phyloP scores from a whole-genome alignment of 768 basidiomycete species.

The Cubamyces sp. region DNA sequence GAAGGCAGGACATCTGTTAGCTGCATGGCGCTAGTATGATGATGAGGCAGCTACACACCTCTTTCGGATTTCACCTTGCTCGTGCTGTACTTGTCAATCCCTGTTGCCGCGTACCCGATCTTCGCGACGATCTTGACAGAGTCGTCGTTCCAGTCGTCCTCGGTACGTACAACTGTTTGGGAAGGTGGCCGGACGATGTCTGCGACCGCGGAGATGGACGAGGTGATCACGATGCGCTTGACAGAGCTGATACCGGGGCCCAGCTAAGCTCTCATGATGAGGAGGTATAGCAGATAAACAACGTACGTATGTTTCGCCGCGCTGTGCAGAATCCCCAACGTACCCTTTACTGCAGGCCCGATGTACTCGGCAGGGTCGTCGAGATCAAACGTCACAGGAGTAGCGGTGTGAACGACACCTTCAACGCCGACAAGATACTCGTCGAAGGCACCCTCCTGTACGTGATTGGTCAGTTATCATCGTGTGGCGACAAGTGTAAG shows the following conservation, averaged over 20 bases:
- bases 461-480: no score
- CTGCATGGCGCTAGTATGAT: background rate
- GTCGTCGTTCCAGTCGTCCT: slow-evolving; percentile 64
- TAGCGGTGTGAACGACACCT: slow-evolving; percentile 69
- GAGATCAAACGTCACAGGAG: slow-evolving; percentile 55
- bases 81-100: background rate
- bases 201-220: slow-evolving; percentile 53
- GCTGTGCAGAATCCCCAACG: slow-evolving; percentile 61
- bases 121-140: slow-evolving; percentile 35
- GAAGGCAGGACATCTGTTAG: background rate
- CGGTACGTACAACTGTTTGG: slow-evolving; percentile 40
- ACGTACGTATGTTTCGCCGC: slow-evolving; percentile 31
- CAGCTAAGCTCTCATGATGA: no score
- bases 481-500: no score
- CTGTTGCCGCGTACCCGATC: no score
- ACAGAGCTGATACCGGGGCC: slow-evolving; percentile 31
- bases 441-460: no score
- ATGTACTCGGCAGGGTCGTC: slow-evolving; percentile 58
- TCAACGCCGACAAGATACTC: slow-evolving; percentile 41
- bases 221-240: slow-evolving; percentile 66
- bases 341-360: slow-evolving; percentile 73
- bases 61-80: background rate
- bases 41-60: slow-evolving; percentile 27
- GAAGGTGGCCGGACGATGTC: slow-evolving; percentile 29
- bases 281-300: no score